phyloP scores from a whole-genome alignment of 1,139 yeast genomes.

The Keqinozyma sinolaborantium region DNA sequence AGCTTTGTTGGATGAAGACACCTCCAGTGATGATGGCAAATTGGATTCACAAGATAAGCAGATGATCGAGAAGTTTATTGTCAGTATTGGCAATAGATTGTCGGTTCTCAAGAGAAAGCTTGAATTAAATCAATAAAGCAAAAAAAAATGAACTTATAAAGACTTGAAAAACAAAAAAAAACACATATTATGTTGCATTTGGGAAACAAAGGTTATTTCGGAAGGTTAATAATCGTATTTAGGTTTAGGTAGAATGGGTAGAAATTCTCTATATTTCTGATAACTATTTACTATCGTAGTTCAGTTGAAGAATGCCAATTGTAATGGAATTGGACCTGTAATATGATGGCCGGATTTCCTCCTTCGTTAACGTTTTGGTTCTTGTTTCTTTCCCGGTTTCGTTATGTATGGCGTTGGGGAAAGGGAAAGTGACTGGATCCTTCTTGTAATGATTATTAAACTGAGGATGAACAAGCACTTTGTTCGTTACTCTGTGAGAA shows the following conservation, averaged over 20 bases:
- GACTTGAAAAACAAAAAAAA: constrained; percentile 5
- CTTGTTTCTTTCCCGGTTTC: constrained; percentile 31
- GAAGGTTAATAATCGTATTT: constrained; percentile 1
- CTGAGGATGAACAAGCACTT: background rate
- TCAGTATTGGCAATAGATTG: constrained; percentile 68
- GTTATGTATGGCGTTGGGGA: constrained; percentile 39
- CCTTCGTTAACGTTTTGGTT: constrained; percentile 16
- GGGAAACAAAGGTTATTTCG: constrained; percentile 1
- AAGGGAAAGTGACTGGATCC: constrained; percentile 34
- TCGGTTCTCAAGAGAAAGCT: constrained; percentile 52
- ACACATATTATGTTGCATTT: constrained; percentile 4
- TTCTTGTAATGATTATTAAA: constrained; percentile 48
- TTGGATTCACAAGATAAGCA: constrained; percentile 69
- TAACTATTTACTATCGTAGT: background rate
- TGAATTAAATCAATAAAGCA: constrained; percentile 9
- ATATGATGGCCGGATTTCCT: constrained; percentile 23
- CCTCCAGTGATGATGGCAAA: constrained; percentile 22
- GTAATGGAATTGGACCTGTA: constrained; percentile 42
- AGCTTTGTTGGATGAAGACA: constrained; percentile 65
- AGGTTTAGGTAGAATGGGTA: constrained; percentile 2
- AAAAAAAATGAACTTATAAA: too few species aligned
- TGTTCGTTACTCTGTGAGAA: constrained; percentile 6
- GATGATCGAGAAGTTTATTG: constrained; percentile 74
- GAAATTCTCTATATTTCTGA: background rate
- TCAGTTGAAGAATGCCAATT: constrained; percentile 32